Evolutionary conservation across 345 rosid species (phyloP), one percentile per base, ranked within the genome.

Genomic region (Combretum micranthum): DNA sequence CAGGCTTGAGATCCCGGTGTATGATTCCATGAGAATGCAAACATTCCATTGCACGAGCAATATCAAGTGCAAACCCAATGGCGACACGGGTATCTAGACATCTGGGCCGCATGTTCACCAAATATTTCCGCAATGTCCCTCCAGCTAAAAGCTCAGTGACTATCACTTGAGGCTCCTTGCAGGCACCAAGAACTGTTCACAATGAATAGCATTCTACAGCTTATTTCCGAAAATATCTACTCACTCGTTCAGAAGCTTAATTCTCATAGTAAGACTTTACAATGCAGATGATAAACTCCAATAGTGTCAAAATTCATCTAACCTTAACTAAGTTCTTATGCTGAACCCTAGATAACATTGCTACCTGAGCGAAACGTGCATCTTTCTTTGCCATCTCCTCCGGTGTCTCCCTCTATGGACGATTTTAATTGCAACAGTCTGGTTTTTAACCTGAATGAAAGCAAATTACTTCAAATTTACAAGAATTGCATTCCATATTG

Each of bases 21-120:
- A 92, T 88, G 75, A 91, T 86, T 64, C 95, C 98, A 65, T 88
- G 96, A 15, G 95, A 79, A 72, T 91, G 96, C 68, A 92, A 72
- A 78, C 96, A 88, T 71, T 92, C 98, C 98, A 92, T 86, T 15
- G 85, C 98, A 67, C 86, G 84, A 60, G 96, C 90, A 68, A 92
- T 83, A 62, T 92, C 98, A 44, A 92, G 90, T 0, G 96, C 90
- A 68, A 88, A 84, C 51, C 93, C 87, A 58, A 88, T 72, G 0
- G 95, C 98, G 56, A 84, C 85, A 62, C 64, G 62, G 37, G 72
- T 72, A 19, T 92, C 98, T 64, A 92, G 76, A 75, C 96, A 71
- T 15, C 85, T 65, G 2, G 98, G 96, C 56, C 96, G 76, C 77
- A 88, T 63, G 74, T 77, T 92, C 69, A 92, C 66, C 68, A 92